Base-by-base conservation (phyloP, 2,329 filamentous ascomycete species). In the Stemphylium vesicarium region DNA sequence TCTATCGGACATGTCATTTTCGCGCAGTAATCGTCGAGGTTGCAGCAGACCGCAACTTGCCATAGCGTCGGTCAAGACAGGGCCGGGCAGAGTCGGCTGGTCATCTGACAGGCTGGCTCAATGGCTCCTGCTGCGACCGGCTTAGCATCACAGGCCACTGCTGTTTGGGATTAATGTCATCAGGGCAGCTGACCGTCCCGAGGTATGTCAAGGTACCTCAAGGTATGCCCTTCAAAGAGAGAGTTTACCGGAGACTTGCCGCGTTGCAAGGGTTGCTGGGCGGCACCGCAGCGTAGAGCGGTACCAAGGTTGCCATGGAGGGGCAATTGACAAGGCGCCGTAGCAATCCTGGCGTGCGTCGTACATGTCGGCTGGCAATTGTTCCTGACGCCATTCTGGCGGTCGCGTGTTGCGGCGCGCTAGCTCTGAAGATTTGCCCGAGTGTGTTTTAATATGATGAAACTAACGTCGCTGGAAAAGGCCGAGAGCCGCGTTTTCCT, bases 381-480 rank as follows among this genome's bases (percentile, higher is more conserved):
- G 59, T 63, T 59, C 59, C 59, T 66, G 62, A 64, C 59, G 60
- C 64, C 56, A 64, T 64, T 57, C 43, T 60, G 54, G 59, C 58
- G 53, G 64, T 59, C 63, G 56, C 63, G 42, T 43, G 49, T 57
- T 52, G 55, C 49, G 60, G 56, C 49, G 58, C 62, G 57, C 65
- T 68, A 65, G 47, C 45, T 48, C 42, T 35, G 22, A 43, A 31
- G 32, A 47, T 47, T 38, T 37, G 15, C 42, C 42, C 42, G 6
- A 38, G 47, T 33, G 36, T 48, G 41, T 41, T 57, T 59, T 43
- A 58, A 29, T 43, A 50, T 52, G 11, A 50, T 45, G 43, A 41
- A 49, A 53, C 50, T 56, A 57, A 54, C 10, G 48, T 26, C 29
- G 26, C 40, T 50, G 32, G 43, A 36, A n/a, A n/a, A 35, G 32